Evolutionary conservation across 306 rosid genomes (phyloP).

Genomic region (Arachis stenosperma): DNA sequence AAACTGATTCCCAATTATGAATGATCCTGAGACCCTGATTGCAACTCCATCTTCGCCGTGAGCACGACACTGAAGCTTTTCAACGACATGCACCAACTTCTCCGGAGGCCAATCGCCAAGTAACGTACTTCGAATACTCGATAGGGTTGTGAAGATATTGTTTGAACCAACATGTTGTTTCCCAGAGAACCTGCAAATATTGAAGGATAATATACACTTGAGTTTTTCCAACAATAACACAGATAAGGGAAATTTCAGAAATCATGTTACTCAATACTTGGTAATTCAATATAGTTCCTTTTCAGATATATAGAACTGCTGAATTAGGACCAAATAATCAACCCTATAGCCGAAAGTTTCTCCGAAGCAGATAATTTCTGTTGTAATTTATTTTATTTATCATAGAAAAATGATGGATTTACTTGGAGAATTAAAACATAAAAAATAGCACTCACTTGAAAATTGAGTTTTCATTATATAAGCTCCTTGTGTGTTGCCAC

Average conservation of each 20-base stretch:
- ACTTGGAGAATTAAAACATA: slow-evolving; percentile 12
- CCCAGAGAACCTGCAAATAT: slow-evolving; percentile 70
- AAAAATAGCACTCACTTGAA: slow-evolving; percentile 59
- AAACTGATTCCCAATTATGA: slow-evolving; percentile 85
- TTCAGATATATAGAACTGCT: no score
- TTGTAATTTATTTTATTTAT: not conserved
- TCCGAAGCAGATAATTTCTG: slow-evolving; percentile 7
- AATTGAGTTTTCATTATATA: slow-evolving; percentile 70
- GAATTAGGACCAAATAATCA: not conserved
- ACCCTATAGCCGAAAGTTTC: not conserved
- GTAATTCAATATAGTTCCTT: no score
- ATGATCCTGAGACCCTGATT: slow-evolving; percentile 88
- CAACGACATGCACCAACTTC: slow-evolving; percentile 88
- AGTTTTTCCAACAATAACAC: no score
- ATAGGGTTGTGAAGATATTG: slow-evolving; percentile 58
- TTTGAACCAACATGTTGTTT: slow-evolving; percentile 67
- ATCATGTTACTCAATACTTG: not conserved
- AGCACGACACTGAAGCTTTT: slow-evolving; percentile 84
- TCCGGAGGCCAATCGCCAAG: slow-evolving; percentile 95
- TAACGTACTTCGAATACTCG: slow-evolving; percentile 71
- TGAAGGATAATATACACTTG: no score
- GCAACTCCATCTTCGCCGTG: slow-evolving; percentile 82
- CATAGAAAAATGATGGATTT: slow-evolving; percentile 10
- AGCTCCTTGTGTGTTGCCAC: slow-evolving; percentile 76
- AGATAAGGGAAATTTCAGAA: slow-evolving; percentile 10